These are phyloP conservation scores for Spergularia azorica DNA, from an alignment of 179 eudicot genomes.

Conservation along the genomic window DNA sequence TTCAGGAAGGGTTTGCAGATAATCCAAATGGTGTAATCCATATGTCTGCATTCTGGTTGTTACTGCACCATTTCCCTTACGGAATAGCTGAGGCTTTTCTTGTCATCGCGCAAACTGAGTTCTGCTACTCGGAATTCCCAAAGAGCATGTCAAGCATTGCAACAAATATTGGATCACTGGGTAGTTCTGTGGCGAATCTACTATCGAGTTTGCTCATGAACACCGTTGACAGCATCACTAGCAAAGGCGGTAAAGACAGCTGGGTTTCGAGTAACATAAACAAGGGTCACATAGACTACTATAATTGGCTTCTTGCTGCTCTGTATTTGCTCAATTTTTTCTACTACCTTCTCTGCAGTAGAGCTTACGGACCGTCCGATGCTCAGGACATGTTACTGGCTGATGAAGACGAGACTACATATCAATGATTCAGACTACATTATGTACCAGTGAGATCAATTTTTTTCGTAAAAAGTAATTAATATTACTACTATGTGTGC, in stretches of 20 bases:
- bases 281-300: conserved; percentile 53
- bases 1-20: conserved; percentile 21
- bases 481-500: too few species aligned
- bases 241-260: conserved; percentile 37
- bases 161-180: conserved; percentile 26
- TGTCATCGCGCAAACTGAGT: conserved; percentile 46
- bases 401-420: conserved; percentile 13
- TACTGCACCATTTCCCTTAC: conserved; percentile 29
- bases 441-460: too few species aligned
- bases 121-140: conserved; percentile 46
- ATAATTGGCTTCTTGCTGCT: conserved; percentile 40
- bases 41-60: conserved; percentile 53
- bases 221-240: conserved; percentile 35
- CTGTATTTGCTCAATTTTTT: conserved; percentile 36
- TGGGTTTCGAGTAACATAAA: conserved; percentile 53
- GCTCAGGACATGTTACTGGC: conserved; percentile 20
- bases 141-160: conserved; percentile 53
- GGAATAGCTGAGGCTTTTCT: conserved; percentile 48
- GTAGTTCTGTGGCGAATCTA: conserved; percentile 31
- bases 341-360: conserved; percentile 39
- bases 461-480: too few species aligned
- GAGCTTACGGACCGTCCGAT: conserved; percentile 37
- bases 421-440: background rate
- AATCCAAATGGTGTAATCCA: conserved; percentile 18
- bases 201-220: conserved; percentile 39